These are phyloP conservation scores for Peniophora sp. DNA, from an alignment of 1,284 basidiomycete genomes.

Conservation along the genomic window DNA sequence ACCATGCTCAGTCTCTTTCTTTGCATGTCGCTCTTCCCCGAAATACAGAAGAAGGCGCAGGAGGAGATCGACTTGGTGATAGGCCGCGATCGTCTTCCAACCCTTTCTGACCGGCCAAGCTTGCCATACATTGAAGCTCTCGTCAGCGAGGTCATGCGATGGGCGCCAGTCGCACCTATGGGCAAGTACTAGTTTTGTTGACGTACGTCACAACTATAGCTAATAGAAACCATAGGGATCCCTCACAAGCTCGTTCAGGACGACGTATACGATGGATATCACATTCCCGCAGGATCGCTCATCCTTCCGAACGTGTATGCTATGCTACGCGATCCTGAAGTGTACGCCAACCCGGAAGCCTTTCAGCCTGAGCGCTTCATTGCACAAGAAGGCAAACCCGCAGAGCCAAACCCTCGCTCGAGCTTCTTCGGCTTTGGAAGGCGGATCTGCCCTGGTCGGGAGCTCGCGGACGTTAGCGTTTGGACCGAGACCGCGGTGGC, in stretches of 20 bases:
- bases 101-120: slow-evolving; percentile 14
- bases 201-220: too few species aligned
- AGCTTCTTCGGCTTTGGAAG: slow-evolving; percentile 13
- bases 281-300: slow-evolving; percentile 9
- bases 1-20: slow-evolving; percentile 18
- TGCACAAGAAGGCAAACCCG: background rate
- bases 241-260: slow-evolving; percentile 9
- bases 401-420: slow-evolving; percentile 10
- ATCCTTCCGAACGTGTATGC: slow-evolving; percentile 11
- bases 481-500: slow-evolving; percentile 15
- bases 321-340: slow-evolving; percentile 7
- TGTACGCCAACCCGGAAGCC: slow-evolving; percentile 6
- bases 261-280: slow-evolving; percentile 10
- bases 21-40: slow-evolving; percentile 20
- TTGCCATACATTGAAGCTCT: slow-evolving; percentile 23
- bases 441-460: slow-evolving; percentile 12
- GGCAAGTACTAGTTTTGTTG: background rate
- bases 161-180: slow-evolving; percentile 11
- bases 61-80: slow-evolving; percentile 21
- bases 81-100: slow-evolving; percentile 17
- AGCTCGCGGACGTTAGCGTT: slow-evolving; percentile 16
- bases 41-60: slow-evolving; percentile 21
- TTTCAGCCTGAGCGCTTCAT: slow-evolving; percentile 12
- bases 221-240: background rate
- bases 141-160: slow-evolving; percentile 19